Conservation (phyloP, 176 grass and related monocot species). For the Lolium perenne region DNA sequence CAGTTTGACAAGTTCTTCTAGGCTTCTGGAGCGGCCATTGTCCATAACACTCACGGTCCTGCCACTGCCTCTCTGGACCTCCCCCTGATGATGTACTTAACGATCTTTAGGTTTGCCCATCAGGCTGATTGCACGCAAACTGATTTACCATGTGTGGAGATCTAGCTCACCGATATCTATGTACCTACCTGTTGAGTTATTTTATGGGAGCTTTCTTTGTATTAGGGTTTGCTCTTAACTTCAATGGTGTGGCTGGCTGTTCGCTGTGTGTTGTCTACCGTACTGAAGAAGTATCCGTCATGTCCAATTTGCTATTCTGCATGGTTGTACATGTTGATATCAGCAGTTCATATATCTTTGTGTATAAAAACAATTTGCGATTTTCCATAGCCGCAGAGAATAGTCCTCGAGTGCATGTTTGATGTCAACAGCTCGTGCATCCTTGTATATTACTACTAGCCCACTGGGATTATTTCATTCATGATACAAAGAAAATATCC, state of each 20-base stretch:
- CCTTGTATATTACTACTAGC: background rate
- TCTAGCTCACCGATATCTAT: constrained; percentile 22
- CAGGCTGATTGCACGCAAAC: constrained; percentile 36
- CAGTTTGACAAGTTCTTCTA: constrained; percentile 87
- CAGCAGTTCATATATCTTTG: background rate
- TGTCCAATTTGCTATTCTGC: background rate
- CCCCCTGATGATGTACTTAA: constrained; percentile 20
- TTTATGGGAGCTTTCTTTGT: background rate
- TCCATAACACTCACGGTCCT: constrained; percentile 46
- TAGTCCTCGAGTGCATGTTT: background rate
- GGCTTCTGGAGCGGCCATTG: constrained; percentile 30
- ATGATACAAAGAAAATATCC: background rate
- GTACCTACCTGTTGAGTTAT: constrained; percentile 17
- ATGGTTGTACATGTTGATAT: background rate
- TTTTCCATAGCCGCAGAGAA: background rate
- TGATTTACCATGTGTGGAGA: constrained; percentile 36
- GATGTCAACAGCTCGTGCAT: background rate
- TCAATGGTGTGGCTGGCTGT: background rate
- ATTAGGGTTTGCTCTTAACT: background rate
- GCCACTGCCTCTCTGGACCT: constrained; percentile 1
- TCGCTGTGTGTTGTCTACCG: background rate
- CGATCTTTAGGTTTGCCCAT: constrained; percentile 14
- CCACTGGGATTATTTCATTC: background rate
- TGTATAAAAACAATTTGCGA: background rate
- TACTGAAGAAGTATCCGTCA: background rate